These are phyloP conservation scores for Carex sylvatica DNA, from an alignment of 202 grass and related monocot species.

Conservation along the genomic window DNA sequence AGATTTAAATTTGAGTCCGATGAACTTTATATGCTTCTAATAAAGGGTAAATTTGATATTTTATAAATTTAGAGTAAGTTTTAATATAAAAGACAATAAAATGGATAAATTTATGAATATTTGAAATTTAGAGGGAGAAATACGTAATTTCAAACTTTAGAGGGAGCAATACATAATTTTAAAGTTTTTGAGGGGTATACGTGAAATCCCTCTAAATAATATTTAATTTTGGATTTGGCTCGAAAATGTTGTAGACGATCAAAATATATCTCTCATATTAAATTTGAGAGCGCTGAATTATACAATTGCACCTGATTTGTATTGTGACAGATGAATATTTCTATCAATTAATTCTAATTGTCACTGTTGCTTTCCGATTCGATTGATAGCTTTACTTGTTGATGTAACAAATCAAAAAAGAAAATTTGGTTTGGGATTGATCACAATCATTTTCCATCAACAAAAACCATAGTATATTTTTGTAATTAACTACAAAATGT, in stretches of 20 bases:
- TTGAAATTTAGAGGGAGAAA: no score
- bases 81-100: no score
- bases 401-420: not conserved
- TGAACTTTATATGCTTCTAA: no score
- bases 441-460: not conserved
- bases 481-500: not conserved
- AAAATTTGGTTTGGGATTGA: not conserved
- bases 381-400: not conserved
- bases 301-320: not conserved
- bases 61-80: no score
- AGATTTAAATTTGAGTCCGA: no score
- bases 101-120: no score
- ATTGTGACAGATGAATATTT: not conserved
- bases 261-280: not conserved
- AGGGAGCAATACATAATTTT: no score
- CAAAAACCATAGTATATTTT: not conserved
- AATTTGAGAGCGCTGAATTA: not conserved
- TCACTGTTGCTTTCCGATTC: not conserved
- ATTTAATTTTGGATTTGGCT: not conserved
- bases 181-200: no score
- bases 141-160: no score
- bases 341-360: not conserved
- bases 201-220: no score
- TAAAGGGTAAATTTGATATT: no score
- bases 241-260: not conserved